A percentile compares a stretch with the other conserved stretches of the same genome.
These are phyloP conservation scores for Xanthoconium purpureum DNA, from an alignment of 768 basidiomycete genomes.

Conservation along the genomic window DNA sequence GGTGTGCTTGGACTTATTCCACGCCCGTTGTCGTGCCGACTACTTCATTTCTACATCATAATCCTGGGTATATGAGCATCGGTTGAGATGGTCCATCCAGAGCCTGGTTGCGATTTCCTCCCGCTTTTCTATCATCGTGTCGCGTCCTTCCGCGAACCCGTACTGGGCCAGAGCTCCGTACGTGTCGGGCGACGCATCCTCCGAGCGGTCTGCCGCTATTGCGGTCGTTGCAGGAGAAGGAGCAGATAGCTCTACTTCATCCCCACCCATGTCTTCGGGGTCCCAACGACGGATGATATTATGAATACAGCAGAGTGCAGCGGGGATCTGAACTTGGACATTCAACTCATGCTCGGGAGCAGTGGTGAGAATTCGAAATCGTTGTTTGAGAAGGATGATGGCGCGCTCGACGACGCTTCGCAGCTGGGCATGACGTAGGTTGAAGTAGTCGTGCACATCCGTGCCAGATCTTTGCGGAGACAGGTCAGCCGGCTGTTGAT, in stretches of 20 bases:
- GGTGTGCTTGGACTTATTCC: no score
- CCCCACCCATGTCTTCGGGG: not conserved
- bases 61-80: not conserved
- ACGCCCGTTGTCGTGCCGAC: no score
- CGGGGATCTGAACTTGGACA: slow-evolving; percentile 22
- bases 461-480: not conserved
- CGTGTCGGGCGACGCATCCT: no score
- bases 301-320: slow-evolving; percentile 23
- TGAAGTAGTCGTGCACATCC: slow-evolving; percentile 20
- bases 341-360: slow-evolving; percentile 13
- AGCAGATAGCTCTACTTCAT: not conserved
- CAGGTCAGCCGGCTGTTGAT: no score
- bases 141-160: not conserved
- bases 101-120: not conserved
- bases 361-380: slow-evolving; percentile 17
- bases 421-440: slow-evolving; percentile 19
- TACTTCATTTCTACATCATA: not conserved
- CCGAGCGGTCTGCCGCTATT: no score
- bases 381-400: slow-evolving; percentile 19
- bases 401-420: not conserved
- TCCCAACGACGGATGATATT: slow-evolving; percentile 24
- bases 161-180: no score
- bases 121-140: not conserved
- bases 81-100: not conserved
- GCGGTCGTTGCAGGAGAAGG: no score